Evolutionary conservation across 441 rosid species (phyloP).

Genomic region (Populus hybrid): DNA sequence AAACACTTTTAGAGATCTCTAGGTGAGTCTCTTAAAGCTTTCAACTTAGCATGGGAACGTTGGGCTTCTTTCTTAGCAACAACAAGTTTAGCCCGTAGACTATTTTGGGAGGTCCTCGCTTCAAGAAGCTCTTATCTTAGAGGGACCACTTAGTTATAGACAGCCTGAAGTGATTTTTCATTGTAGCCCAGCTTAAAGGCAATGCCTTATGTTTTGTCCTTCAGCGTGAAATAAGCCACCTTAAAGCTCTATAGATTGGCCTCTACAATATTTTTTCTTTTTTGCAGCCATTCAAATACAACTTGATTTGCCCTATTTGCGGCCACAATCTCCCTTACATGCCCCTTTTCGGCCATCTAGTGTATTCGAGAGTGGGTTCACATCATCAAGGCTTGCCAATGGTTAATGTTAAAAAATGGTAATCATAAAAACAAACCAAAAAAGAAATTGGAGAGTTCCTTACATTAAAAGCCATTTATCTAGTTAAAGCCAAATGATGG

Average conservation of each 20-base stretch:
- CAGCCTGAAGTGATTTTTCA: not conserved
- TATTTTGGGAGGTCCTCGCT: not conserved
- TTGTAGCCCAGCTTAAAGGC: not conserved
- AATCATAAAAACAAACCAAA: not conserved
- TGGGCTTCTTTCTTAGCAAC: too few species aligned
- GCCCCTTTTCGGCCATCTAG: too few species aligned
- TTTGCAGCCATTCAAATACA: too few species aligned
- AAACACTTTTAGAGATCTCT: too few species aligned
- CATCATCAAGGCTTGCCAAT: too few species aligned
- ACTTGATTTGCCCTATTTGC: not conserved
- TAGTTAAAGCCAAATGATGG: too few species aligned
- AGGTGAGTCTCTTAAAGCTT: not conserved
- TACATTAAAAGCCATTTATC: too few species aligned
- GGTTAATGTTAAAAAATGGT: not conserved
- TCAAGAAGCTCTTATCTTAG: too few species aligned
- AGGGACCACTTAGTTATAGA: not conserved
- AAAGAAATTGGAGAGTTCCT: too few species aligned
- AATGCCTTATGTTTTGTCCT: not conserved
- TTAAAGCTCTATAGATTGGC: rapidly evolving
- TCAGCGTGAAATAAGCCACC: not conserved
- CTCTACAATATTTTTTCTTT: too few species aligned
- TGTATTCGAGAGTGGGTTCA: rapidly evolving
- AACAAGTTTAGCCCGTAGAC: too few species aligned
- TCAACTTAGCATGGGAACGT: too few species aligned
- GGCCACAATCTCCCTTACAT: not conserved